These are phyloP conservation scores for Penicillium italicum DNA, from an alignment of 2,329 filamentous ascomycete species.

Conservation along the genomic window DNA sequence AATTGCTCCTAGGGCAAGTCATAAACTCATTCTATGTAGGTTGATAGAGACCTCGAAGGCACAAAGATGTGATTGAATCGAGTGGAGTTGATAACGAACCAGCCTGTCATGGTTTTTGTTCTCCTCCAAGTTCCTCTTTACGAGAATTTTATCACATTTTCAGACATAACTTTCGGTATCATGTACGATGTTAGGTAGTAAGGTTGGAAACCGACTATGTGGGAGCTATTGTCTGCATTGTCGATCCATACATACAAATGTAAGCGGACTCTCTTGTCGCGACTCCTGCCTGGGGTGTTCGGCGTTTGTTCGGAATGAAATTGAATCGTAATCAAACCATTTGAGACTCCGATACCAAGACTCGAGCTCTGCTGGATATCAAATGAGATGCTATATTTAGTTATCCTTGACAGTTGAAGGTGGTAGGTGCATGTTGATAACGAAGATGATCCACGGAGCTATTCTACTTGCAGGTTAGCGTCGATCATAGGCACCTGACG, in stretches of 20 bases:
- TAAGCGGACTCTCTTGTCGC: not conserved
- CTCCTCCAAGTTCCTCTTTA: not conserved
- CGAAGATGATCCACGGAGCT: not conserved
- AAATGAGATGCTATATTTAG: not conserved
- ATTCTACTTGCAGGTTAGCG: conserved; percentile 14
- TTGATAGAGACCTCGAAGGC: too few species aligned
- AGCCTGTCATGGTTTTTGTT: not conserved
- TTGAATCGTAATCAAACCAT: too few species aligned
- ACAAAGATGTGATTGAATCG: too few species aligned
- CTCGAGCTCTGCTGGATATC: not conserved
- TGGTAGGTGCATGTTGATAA: conserved; percentile 5
- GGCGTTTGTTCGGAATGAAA: not conserved
- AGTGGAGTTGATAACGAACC: not conserved
- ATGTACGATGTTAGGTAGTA: not conserved
- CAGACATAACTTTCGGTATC: not conserved
- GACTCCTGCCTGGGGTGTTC: not conserved
- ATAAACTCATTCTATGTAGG: not conserved
- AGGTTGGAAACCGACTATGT: not conserved
- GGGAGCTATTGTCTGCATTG: not conserved
- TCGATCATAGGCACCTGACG: conserved; percentile 14
- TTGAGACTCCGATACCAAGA: not conserved
- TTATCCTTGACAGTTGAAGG: not conserved
- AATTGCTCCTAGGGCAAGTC: not conserved
- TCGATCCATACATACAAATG: not conserved
- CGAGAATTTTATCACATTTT: not conserved